phyloP scores from a whole-genome alignment of 495 filamentous ascomycete species.

The Staphylotrichum tortipilum region DNA sequence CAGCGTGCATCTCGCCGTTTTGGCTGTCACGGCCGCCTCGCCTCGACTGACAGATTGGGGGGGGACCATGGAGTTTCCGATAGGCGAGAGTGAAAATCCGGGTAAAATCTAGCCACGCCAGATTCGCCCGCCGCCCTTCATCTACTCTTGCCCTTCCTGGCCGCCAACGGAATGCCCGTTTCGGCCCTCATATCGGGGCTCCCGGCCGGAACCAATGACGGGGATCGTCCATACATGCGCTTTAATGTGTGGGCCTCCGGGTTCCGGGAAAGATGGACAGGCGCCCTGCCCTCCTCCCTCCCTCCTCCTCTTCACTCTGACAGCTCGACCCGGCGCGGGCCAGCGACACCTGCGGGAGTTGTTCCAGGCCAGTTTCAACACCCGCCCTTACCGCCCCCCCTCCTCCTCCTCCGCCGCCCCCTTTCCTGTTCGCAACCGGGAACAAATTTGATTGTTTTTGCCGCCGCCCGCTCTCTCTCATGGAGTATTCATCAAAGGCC shows the following conservation, averaged over 20 bases:
- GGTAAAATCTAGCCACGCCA: slow-evolving; percentile 21
- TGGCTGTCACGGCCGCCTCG: background rate
- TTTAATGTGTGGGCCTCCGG: slow-evolving; percentile 21
- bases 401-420: too few relatives aligned
- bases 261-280: slow-evolving; percentile 22
- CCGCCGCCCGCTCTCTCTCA: slow-evolving; percentile 13
- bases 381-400: too few relatives aligned
- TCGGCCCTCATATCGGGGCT: slow-evolving; percentile 24
- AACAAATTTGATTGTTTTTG: slow-evolving; percentile 18
- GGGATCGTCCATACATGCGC: background rate
- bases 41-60: slow-evolving; percentile 17
- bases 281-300: too few relatives aligned
- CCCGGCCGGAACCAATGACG: slow-evolving; percentile 1
- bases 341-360: slow-evolving; percentile 17
- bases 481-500: slow-evolving; percentile 11
- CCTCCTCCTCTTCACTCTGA: slow-evolving; percentile 2
- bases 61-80: slow-evolving; percentile 11
- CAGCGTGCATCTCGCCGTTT: background rate
- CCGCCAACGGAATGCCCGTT: slow-evolving; percentile 10
- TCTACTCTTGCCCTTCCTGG: slow-evolving; percentile 19
- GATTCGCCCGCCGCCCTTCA: slow-evolving; percentile 9
- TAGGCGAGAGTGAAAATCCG: slow-evolving; percentile 27
- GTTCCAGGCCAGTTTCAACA: slow-evolving; percentile 16
- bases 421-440: slow-evolving; percentile 19
- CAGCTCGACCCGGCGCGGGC: slow-evolving; percentile 1